Evolutionary conservation across 164 flowering plant genomes (phyloP), one percentile per base, ranked within the genome.

Genomic region (Dillenia turbinata): DNA sequence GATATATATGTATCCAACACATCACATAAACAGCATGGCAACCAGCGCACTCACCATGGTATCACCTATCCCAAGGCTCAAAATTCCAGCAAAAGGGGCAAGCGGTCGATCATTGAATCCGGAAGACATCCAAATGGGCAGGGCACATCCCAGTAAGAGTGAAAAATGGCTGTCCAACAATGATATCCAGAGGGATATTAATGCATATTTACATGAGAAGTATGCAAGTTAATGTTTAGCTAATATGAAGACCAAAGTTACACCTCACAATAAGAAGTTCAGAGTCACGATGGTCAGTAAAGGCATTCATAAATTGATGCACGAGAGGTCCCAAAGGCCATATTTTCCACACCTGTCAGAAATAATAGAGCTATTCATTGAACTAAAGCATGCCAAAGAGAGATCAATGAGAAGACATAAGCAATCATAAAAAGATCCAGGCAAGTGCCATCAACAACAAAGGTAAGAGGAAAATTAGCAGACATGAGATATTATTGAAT

Each of bases 21-120:
- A 52, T 52, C 22, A 52, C 11, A 15, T 9, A 11, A 47, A 52
- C 13, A 10, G 47, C 24, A 53, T 10, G 24, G 17, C 46, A 49
- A 56, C 59, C 46, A 19, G 56, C 50, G 48, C 12, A 60, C 83
- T 81, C 69, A 90, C 97, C 97, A 94, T 94, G 59, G 98, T 87
- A 73, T 94, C 99, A 54, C 97, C 99, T 70, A 94, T 94, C 60
- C 99, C 99, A 54, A 94, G 95, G 71, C 99, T 94, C 75, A 94
- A 71, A 68, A 94, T 89, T 73, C 99, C 97, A 79, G 97, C 95
- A 78, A 89, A 94, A 50, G 99, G 96, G 10, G 95, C 87, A 70
- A 94, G 87, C 5, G 99, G 96, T 24, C 97, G 88, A 77, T 94
- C 97, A 71, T 79, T 88, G 74, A 81, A 86, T 46, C 88, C 90